Percentiles rank a stretch among this genome's conserved stretches.
Conservation (phyloP, 768 basidiomycete genomes). For the Sarcomyxa edulis region DNA sequence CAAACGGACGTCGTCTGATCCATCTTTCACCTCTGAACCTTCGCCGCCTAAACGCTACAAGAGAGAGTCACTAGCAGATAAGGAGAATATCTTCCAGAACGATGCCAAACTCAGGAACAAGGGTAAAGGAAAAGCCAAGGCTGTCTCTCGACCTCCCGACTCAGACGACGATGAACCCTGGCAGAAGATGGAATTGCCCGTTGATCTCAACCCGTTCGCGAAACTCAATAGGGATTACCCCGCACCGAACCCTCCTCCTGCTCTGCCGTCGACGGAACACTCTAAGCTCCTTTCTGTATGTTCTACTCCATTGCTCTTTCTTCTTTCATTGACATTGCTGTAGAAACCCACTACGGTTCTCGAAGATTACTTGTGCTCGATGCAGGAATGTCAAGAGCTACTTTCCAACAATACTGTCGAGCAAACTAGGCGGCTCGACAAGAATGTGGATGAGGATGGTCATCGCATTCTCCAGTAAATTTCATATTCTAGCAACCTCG, state of each 20-base stretch:
- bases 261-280: constrained; percentile 9
- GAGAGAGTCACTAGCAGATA: constrained; percentile 8
- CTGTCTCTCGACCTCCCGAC: background rate
- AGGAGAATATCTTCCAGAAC: constrained; percentile 11
- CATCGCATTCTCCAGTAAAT: no score
- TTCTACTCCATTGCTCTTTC: background rate
- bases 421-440: no score
- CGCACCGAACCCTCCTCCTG: no score
- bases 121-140: constrained; percentile 15
- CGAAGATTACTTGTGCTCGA: constrained; percentile 2
- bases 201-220: constrained; percentile 20
- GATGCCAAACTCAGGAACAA: constrained; percentile 2
- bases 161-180: constrained; percentile 17
- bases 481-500: no score
- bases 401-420: no score
- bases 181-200: constrained; percentile 12
- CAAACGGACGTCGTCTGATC: constrained; percentile 14
- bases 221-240: constrained; percentile 21
- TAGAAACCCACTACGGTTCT: constrained; percentile 2
- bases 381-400: no score
- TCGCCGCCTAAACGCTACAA: constrained; percentile 14
- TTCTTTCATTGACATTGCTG: background rate
- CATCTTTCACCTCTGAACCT: constrained; percentile 9
- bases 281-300: constrained; percentile 23
- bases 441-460: no score